Conservation (phyloP, 345 rosid genomes). For the Rubroshorea leprosula region DNA sequence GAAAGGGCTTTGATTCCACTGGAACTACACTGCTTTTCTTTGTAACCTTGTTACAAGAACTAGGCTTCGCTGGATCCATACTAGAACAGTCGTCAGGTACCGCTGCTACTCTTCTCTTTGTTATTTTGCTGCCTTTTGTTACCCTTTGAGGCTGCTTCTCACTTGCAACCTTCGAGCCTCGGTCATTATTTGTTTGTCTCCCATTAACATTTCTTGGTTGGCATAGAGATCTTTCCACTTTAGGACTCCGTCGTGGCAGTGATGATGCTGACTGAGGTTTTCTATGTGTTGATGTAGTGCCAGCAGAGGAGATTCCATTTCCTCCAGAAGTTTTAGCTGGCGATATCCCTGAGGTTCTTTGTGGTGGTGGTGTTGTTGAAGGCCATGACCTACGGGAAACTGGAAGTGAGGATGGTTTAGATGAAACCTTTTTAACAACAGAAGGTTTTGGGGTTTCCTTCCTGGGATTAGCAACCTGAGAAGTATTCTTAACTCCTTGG, state of each 20-base stretch:
- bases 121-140: constrained; percentile 28
- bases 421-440: constrained; percentile 27
- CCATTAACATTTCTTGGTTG: constrained; percentile 27
- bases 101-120: constrained; percentile 27
- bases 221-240: constrained; percentile 33
- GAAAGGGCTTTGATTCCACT: constrained; percentile 45
- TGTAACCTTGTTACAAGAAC: constrained; percentile 43
- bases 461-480: constrained; percentile 32
- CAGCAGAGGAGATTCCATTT: constrained; percentile 30
- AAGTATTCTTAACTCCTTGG: constrained; percentile 24
- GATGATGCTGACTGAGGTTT: constrained; percentile 37
- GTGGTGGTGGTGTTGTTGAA: constrained; percentile 40
- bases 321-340: constrained; percentile 32
- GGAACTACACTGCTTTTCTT: constrained; percentile 61
- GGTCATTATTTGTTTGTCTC: constrained; percentile 15
- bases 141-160: constrained; percentile 31
- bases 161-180: constrained; percentile 24
- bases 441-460: constrained; percentile 38
- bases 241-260: constrained; percentile 32
- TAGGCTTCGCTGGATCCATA: constrained; percentile 34
- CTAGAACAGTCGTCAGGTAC: constrained; percentile 29
- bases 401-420: constrained; percentile 38
- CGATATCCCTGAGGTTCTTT: constrained; percentile 32
- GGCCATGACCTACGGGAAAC: constrained; percentile 57
- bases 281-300: constrained; percentile 30